Evolutionary conservation across 352 stramenopile species (phyloP).

Genomic region (Phytopythium mirpurense): DNA sequence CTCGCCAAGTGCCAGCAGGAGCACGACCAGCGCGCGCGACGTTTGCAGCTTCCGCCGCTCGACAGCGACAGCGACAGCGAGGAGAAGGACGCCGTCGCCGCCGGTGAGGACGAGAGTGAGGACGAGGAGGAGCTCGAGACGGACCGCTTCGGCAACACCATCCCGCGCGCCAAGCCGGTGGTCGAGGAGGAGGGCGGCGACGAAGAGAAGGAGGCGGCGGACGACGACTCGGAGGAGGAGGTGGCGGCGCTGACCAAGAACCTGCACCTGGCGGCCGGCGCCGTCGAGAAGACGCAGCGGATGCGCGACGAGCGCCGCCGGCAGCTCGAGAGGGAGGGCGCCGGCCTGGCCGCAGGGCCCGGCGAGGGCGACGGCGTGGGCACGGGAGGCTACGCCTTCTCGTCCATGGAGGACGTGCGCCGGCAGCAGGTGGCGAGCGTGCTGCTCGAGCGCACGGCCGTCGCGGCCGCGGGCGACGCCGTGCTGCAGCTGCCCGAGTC

Average conservation of each 20-base stretch:
- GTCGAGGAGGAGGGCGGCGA: conserved; percentile 24
- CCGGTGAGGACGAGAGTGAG: conserved; percentile 15
- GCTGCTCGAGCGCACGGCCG: conserved; percentile 59
- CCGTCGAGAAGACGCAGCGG: conserved; percentile 58
- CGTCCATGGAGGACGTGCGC: conserved; percentile 70
- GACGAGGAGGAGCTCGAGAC: conserved; percentile 22
- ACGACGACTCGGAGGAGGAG: conserved; percentile 48
- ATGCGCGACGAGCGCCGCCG: conserved; percentile 39
- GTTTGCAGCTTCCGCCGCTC: conserved; percentile 54
- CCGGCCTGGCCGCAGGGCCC: conserved; percentile 12
- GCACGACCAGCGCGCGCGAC: conserved; percentile 39
- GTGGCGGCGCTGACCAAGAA: conserved; percentile 55
- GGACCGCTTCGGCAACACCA: conserved; percentile 31
- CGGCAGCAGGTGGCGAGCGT: conserved; percentile 54
- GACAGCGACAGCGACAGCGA: conserved; percentile 53
- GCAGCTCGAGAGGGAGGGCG: conserved; percentile 13
- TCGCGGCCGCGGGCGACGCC: conserved; percentile 68
- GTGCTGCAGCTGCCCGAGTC: conserved; percentile 67
- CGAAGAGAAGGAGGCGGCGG: conserved; percentile 8
- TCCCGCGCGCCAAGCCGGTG: conserved; percentile 1
- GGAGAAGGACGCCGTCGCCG: conserved; percentile 32
- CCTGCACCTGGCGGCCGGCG: conserved; percentile 35
- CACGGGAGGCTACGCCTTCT: conserved; percentile 35
- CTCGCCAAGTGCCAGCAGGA: conserved; percentile 62
- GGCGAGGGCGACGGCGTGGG: conserved; percentile 2